Conservation (phyloP, 352 stramenopile species). For the Phytopythium chamaehyphon region DNA sequence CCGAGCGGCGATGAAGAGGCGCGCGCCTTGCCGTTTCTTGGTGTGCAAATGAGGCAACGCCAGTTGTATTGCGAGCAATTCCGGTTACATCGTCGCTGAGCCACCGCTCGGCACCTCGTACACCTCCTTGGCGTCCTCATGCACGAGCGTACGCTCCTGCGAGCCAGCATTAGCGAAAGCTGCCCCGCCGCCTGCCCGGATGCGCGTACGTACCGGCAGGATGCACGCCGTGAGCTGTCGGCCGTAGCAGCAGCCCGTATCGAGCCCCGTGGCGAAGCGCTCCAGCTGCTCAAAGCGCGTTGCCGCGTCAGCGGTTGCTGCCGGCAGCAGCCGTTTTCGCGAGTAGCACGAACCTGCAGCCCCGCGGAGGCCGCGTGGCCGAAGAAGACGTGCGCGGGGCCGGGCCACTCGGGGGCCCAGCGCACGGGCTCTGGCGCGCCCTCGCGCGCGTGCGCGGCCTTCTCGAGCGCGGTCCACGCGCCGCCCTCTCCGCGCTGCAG, state of each 20-base stretch:
- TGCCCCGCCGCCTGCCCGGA: neutral
- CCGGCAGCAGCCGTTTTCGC: neutral
- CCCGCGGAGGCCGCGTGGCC: slow-evolving; percentile 86
- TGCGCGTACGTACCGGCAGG: slow-evolving; percentile 47
- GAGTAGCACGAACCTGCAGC: slow-evolving; percentile 48
- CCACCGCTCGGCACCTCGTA: slow-evolving; percentile 26
- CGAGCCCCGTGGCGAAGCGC: slow-evolving; percentile 86
- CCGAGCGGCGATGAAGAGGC: neutral
- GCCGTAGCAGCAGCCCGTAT: slow-evolving; percentile 91
- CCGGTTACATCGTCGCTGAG: no score
- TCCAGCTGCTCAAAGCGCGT: slow-evolving; percentile 49
- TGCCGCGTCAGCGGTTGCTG: no score
- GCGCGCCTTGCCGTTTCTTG: no score
- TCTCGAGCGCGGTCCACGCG: slow-evolving; percentile 31
- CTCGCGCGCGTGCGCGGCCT: slow-evolving; percentile 20
- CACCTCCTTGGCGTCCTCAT: slow-evolving; percentile 27
- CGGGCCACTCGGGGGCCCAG: slow-evolving; percentile 82
- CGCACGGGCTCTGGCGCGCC: slow-evolving; percentile 17
- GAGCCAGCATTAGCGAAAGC: neutral
- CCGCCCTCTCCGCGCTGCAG: slow-evolving; percentile 32
- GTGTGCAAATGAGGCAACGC: no score
- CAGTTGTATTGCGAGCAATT: neutral
- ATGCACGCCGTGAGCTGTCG: slow-evolving; percentile 83
- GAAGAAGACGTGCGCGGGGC: slow-evolving; percentile 86
- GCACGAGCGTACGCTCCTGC: slow-evolving; percentile 29